Evolutionary conservation across 495 filamentous ascomycete genomes (phyloP), one percentile per base, ranked within the genome.

Genomic region (Friedmanniomyces simplex): DNA sequence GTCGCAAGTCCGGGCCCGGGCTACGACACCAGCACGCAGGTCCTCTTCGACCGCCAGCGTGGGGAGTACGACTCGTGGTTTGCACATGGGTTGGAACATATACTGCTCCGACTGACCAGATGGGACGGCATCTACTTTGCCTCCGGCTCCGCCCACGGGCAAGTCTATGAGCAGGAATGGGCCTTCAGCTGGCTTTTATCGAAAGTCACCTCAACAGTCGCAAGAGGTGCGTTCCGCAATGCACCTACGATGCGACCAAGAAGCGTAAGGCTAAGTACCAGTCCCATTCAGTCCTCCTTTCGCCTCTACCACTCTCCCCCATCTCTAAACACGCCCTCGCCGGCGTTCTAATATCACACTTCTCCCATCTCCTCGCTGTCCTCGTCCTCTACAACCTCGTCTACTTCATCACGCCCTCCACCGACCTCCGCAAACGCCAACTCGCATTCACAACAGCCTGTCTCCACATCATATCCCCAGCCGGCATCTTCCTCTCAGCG

Each of bases 71-170:
- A 49, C 8, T 51, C 43, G 1, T 22, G 45, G 41, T 22, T 55
- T 34, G 22, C 24, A n/a, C n/a, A 43, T 58, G 42, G 39, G 36
- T 26, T 53, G 45, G 50, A 49, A 47, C 58, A 59, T 52, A 47
- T 77, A 58, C 59, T 72, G 69, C 55, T 65, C 26, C 83, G 82
- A 52, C 76, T 96, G 39, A 82, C 83, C 0, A 79, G 91, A 70
- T 98, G 93, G 93, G 93, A 98, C 66, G 84, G 87, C 36, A 83
- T 98, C 52, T 97, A 96, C 68, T 97, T 87, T 64, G 73, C 84
- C 34, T 79, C 82, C 54, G 69, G 74, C 45, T 83, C 89, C 0
- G 73, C 77, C 54, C 74, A 82, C 32, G 90, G 89, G 22, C 89
- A 96, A 59, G 50, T 83, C 11, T 91, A 85, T 71, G 93, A 98